Base-by-base conservation (phyloP, 2,329 filamentous ascomycete genomes). In the Botrytis squamosa region DNA sequence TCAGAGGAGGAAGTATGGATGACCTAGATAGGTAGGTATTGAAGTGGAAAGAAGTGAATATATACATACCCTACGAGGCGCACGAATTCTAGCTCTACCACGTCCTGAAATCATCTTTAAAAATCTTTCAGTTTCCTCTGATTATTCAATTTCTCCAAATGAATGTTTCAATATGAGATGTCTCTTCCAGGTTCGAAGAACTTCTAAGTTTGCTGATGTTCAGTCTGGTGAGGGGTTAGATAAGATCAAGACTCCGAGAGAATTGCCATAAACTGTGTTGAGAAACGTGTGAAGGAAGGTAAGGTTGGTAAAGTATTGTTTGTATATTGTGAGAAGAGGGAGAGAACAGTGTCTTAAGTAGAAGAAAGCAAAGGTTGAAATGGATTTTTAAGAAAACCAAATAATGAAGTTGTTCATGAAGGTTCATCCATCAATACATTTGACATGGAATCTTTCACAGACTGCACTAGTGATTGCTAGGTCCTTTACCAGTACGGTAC, bases 21-120 rank as follows among this genome's bases (percentile, higher is more conserved):
- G 22, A 52, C 10, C 22, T 52, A 14, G 22, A 8, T 25, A 14
- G 49, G 33, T 38, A 55, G 52, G 33, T 42, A 46, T 60, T 67
- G 63, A 73, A 62, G 71, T 70, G 66, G 64, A 62, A 67, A 7
- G 65, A 68, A 62, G 46, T 10, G 29, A 65, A 40, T 29, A 7
- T 55, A 16, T 62, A 86, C 89, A 81, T 85, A 93, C 91, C 82
- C 89, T 86, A 80, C 90, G 85, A 52, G 91, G 91, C 73, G 91
- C 88, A 71, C 90, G 85, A 75, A 93, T 92, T 80, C 90, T 92
- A 63, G 86, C 85, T 80, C 84, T 83, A 73, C 85, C 85, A 78
- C 85, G 83, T 75, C 85, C 85, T 10, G 85, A 85, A 77, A 87
- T 86, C 85, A 87, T 87, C 40, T 75, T 72, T 59, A 20, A 38